Evolutionary conservation across 768 basidiomycete species (phyloP).

Genomic region (Steccherinum ochraceum): DNA sequence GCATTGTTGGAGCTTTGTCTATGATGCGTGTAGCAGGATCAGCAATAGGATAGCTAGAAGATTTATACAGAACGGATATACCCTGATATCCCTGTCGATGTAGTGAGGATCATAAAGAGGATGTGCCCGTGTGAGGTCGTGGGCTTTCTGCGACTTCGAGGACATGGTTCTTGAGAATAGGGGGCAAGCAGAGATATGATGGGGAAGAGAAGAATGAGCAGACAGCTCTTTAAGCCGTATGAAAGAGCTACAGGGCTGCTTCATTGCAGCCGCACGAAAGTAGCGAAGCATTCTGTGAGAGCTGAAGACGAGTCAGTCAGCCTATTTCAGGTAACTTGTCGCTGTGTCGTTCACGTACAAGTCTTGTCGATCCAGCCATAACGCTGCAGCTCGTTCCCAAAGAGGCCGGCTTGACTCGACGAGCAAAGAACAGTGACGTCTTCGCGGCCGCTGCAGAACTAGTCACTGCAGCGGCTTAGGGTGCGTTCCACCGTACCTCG

Average conservation of each 20-base stretch:
- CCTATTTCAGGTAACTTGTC: too few relatives aligned
- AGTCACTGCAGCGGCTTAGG: too few relatives aligned
- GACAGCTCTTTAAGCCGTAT: background rate
- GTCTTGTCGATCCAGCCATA: too few relatives aligned
- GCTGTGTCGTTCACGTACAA: too few relatives aligned
- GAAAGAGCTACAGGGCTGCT: background rate
- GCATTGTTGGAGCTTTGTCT: conserved; percentile 11
- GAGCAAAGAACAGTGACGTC: too few relatives aligned
- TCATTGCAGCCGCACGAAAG: background rate
- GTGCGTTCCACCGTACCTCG: too few relatives aligned
- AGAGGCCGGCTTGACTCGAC: too few relatives aligned
- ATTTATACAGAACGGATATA: background rate
- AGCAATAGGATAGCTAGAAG: background rate
- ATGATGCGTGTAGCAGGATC: too few relatives aligned
- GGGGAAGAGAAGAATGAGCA: background rate
- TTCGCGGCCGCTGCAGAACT: too few relatives aligned
- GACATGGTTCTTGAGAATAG: background rate
- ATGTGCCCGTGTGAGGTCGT: background rate
- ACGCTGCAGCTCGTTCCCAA: too few relatives aligned
- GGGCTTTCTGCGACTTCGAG: background rate
- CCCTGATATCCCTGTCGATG: background rate
- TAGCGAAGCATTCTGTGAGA: conserved; percentile 1
- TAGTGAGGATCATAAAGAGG: background rate
- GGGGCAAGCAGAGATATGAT: background rate
- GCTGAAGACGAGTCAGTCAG: too few relatives aligned